phyloP scores from a whole-genome alignment of 2,329 filamentous ascomycete genomes.

The Fusarium sarcochroum region DNA sequence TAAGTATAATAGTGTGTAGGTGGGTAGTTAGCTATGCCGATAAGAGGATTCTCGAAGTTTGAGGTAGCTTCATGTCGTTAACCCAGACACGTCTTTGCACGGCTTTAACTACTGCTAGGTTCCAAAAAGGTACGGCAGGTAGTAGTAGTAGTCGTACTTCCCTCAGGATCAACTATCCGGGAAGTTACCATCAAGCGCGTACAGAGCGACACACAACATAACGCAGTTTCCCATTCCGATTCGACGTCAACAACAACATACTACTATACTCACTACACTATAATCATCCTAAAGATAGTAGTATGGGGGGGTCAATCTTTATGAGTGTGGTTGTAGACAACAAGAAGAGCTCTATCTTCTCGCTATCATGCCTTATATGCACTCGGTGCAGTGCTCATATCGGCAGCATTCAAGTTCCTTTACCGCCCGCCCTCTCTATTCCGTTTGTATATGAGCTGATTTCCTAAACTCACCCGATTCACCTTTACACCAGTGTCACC shows the following conservation, averaged over 20 bases:
- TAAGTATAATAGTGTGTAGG: background rate
- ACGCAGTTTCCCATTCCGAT: background rate
- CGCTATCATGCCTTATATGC: background rate
- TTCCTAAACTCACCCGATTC: constrained; percentile 5
- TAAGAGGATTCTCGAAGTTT: constrained; percentile 1
- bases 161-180: background rate
- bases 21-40: background rate
- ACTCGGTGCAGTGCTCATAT: background rate
- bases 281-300: background rate
- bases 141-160: constrained; percentile 13
- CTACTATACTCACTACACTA: background rate
- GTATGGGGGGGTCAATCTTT: background rate
- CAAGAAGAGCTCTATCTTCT: background rate
- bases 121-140: constrained; percentile 5
- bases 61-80: background rate
- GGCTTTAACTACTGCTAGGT: background rate
- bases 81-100: background rate
- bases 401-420: background rate
- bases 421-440: background rate
- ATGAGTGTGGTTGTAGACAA: background rate
- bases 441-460: background rate
- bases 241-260: constrained; percentile 4
- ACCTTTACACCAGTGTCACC: constrained; percentile 36
- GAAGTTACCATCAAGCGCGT: constrained; percentile 28
- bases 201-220: constrained; percentile 23